phyloP scores from a whole-genome alignment of 768 basidiomycete species.

The Dentipellis sp. region DNA sequence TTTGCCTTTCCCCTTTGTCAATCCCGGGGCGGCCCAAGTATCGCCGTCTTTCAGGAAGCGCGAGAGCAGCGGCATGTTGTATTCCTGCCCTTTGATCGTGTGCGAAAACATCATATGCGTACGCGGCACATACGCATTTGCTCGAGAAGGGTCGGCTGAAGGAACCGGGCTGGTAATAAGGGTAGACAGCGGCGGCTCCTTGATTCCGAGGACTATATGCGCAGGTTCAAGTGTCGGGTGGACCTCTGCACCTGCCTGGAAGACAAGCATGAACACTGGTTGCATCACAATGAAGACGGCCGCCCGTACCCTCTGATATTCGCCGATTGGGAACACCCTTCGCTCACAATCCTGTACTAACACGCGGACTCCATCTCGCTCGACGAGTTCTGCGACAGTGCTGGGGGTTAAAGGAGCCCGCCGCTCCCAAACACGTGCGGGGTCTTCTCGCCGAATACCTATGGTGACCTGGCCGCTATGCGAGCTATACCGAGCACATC shows the following conservation, averaged over 20 bases:
- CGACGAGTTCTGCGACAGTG: constrained; percentile 53
- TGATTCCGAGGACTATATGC: constrained; percentile 81
- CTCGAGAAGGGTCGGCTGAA: constrained; percentile 13
- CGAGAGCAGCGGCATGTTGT: constrained; percentile 74
- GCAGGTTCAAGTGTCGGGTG: constrained; percentile 47
- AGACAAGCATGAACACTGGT: constrained; percentile 13
- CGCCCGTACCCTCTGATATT: constrained; percentile 54
- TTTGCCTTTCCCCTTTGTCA: neutral
- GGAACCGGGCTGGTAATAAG: constrained; percentile 39
- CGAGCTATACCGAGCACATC: neutral
- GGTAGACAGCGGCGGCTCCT: constrained; percentile 68
- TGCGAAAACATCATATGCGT: constrained; percentile 92
- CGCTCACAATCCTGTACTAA: constrained; percentile 70
- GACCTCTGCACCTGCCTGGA: constrained; percentile 71
- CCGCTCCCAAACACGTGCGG: constrained; percentile 77
- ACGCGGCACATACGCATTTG: constrained; percentile 29
- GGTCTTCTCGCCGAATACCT: constrained; percentile 72
- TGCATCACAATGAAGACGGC: neutral
- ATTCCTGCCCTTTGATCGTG: constrained; percentile 78
- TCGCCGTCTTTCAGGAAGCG: constrained; percentile 36
- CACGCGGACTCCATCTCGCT: constrained; percentile 48
- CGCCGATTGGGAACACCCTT: constrained; percentile 56
- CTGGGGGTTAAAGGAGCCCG: constrained; percentile 76
- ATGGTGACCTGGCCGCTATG: constrained; percentile 25
- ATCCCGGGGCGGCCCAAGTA: constrained; percentile 2